phyloP scores from a whole-genome alignment of 345 rosid species.

The Hibiscus tridactylites region DNA sequence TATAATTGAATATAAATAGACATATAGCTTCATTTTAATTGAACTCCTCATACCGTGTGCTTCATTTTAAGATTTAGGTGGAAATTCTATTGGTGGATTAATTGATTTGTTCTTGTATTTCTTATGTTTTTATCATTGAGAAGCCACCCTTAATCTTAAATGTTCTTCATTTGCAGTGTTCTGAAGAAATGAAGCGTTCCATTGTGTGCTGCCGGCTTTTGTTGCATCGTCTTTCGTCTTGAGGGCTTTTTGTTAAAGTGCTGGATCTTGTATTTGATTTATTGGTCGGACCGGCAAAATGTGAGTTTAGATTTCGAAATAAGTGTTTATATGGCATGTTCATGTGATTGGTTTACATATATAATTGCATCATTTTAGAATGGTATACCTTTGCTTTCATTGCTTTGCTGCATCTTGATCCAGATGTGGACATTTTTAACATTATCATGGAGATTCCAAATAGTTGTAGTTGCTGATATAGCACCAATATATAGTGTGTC shows the following conservation, averaged over 20 bases:
- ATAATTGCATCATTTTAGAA: too few relatives aligned
- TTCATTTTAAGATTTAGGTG: background rate
- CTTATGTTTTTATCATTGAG: background rate
- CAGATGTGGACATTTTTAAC: background rate
- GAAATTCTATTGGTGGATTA: background rate
- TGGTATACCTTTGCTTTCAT: background rate
- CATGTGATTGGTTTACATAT: too few relatives aligned
- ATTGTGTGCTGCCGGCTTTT: constrained; percentile 2
- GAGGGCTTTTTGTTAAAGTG: constrained; percentile 7
- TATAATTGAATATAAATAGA: background rate
- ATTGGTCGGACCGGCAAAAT: constrained; percentile 2
- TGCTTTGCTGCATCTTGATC: background rate
- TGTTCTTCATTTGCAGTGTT: constrained; percentile 40
- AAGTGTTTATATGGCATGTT: background rate
- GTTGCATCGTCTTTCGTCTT: constrained; percentile 9
- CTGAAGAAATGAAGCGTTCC: constrained; percentile 44
- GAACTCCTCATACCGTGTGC: background rate
- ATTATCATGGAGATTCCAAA: background rate
- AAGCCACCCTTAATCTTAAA: constrained; percentile 8
- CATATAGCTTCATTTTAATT: background rate
- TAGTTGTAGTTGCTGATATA: too few relatives aligned
- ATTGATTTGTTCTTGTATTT: background rate
- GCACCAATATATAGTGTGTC: background rate
- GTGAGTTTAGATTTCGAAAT: background rate
- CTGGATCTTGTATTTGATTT: constrained; percentile 12